Percentiles rank a stretch among this genome's conserved stretches.
Evolutionary conservation across 2,329 filamentous ascomycete species (phyloP).

Genomic region (Pseudogymnoascus sp.): DNA sequence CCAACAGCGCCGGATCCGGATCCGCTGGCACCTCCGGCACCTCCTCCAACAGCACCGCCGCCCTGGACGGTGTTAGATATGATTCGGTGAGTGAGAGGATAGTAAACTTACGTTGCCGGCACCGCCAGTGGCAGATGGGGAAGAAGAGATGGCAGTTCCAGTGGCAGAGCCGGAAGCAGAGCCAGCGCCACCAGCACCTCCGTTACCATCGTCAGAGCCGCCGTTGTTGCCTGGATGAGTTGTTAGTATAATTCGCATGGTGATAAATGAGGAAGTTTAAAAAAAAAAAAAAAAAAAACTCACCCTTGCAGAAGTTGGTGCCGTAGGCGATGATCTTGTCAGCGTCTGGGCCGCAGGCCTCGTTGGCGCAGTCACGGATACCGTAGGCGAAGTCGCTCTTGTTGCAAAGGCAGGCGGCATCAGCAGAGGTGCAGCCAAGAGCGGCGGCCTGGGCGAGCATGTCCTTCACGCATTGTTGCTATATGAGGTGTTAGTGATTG

Average conservation of each 20-base stretch:
- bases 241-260: not conserved
- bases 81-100: not conserved
- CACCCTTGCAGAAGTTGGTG: slow-evolving; percentile 18
- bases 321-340: slow-evolving; percentile 25
- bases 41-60: not conserved
- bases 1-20: not conserved
- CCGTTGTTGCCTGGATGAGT: not conserved
- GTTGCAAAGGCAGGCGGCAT: slow-evolving; percentile 36
- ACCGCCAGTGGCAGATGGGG: not conserved
- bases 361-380: slow-evolving; percentile 38
- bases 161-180: not conserved
- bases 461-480: slow-evolving; percentile 35
- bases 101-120: not conserved
- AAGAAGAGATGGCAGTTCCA: not conserved
- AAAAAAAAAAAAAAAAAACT: no score
- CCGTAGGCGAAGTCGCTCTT: slow-evolving; percentile 36
- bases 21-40: not conserved
- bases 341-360: slow-evolving; percentile 30
- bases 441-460: slow-evolving; percentile 33
- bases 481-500: slow-evolving; percentile 9
- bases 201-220: not conserved
- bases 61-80: not conserved
- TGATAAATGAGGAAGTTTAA: not conserved
- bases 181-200: not conserved
- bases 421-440: slow-evolving; percentile 32